Evolutionary conservation across 768 basidiomycete genomes (phyloP).

Genomic region (Sistotremastrum niveocremeum): DNA sequence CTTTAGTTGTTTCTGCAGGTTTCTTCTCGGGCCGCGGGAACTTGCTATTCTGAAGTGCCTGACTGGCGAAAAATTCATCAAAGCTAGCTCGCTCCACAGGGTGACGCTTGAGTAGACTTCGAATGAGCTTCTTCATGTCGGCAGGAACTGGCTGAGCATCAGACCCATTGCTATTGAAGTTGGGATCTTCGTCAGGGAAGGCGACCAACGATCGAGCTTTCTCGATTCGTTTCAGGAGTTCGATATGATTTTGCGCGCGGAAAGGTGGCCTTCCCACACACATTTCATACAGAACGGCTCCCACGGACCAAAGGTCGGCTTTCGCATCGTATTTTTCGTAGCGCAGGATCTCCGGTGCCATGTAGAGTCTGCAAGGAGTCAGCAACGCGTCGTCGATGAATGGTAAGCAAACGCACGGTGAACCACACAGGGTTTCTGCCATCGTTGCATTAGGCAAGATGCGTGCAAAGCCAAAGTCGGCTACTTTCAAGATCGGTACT

Average conservation of each 20-base stretch:
- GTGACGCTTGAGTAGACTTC: constrained; percentile 67
- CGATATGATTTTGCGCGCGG: constrained; percentile 91
- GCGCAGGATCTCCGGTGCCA: constrained; percentile 96
- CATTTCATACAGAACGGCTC: constrained; percentile 95
- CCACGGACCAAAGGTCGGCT: constrained; percentile 96
- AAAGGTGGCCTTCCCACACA: constrained; percentile 87
- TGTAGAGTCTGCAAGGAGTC: constrained; percentile 58
- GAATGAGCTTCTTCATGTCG: constrained; percentile 83
- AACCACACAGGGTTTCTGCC: constrained; percentile 96
- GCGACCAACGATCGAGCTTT: constrained; percentile 70
- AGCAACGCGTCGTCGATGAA: neutral
- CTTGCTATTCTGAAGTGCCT: constrained; percentile 63
- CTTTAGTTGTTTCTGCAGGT: constrained; percentile 7
- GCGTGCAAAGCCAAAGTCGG: constrained; percentile 96
- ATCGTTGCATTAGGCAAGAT: constrained; percentile 84
- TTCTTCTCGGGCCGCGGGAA: constrained; percentile 42
- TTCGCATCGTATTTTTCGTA: constrained; percentile 98
- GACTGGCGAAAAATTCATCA: constrained; percentile 83
- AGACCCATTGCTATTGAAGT: constrained; percentile 32
- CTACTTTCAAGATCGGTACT: constrained; percentile 90
- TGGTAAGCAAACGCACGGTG: constrained; percentile 50
- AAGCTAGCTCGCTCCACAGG: constrained; percentile 80
- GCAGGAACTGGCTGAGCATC: constrained; percentile 47
- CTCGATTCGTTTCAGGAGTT: constrained; percentile 87
- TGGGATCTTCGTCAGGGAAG: constrained; percentile 84